Evolutionary conservation across 179 eudicot species (phyloP).

Genomic region (Patellifolia procumbens): DNA sequence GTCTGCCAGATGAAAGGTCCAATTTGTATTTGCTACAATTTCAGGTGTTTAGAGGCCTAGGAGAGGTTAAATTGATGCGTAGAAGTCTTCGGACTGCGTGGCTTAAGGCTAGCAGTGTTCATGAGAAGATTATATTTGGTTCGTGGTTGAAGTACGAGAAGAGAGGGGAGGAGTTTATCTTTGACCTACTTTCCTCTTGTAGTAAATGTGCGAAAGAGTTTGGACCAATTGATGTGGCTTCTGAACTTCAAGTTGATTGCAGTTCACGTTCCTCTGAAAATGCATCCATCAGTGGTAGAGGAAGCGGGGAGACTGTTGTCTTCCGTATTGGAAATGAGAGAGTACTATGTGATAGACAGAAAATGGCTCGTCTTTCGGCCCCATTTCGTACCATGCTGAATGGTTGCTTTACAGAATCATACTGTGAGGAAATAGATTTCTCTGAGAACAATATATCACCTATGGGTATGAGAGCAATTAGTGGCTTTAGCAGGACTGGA

Average conservation of each 20-base stretch:
- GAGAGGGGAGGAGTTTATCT: slow-evolving; percentile 76
- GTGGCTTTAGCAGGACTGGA: slow-evolving; percentile 63
- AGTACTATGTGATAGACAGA: slow-evolving; percentile 71
- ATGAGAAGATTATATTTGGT: slow-evolving; percentile 78
- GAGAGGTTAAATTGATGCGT: slow-evolving; percentile 81
- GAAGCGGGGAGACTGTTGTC: slow-evolving; percentile 46
- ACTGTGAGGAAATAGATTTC: slow-evolving; percentile 60
- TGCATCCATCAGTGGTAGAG: slow-evolving; percentile 16
- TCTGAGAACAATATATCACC: slow-evolving; percentile 74
- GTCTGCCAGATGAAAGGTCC: slow-evolving; percentile 59
- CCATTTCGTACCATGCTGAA: slow-evolving; percentile 91
- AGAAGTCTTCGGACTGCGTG: slow-evolving; percentile 90
- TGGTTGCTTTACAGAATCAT: slow-evolving; percentile 87
- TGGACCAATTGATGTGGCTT: slow-evolving; percentile 67
- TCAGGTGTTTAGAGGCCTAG: slow-evolving; percentile 94
- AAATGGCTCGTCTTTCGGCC: slow-evolving; percentile 71
- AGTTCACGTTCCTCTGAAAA: slow-evolving; percentile 26
- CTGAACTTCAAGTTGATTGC: slow-evolving; percentile 47
- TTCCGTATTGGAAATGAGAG: slow-evolving; percentile 75
- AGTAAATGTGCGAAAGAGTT: slow-evolving; percentile 72
- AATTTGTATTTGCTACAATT: slow-evolving; percentile 72
- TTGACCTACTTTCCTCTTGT: slow-evolving; percentile 69
- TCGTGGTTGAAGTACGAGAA: slow-evolving; percentile 95
- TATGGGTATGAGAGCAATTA: slow-evolving; percentile 67
- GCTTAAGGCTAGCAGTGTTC: slow-evolving; percentile 69